Conservation (phyloP, 2,329 filamentous ascomycete genomes). For the Aspergillus brunneoviolaceus region DNA sequence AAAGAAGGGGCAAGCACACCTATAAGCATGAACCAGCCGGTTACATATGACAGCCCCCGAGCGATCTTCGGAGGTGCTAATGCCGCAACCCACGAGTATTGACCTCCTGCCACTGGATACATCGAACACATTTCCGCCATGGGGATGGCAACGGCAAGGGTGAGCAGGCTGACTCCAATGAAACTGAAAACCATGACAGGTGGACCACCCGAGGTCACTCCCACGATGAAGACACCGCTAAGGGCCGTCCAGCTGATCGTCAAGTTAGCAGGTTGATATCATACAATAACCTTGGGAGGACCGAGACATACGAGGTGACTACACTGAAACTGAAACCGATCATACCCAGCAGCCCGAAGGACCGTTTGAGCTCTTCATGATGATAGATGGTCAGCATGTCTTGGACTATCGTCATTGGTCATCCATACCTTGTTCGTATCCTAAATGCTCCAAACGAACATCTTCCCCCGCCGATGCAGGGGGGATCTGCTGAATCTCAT, state of each 20-base stretch:
- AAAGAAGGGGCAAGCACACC: slow-evolving; percentile 26
- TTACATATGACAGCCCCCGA: slow-evolving; percentile 46
- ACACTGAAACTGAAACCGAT: slow-evolving; percentile 60
- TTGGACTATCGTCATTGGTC: neutral
- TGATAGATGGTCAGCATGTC: neutral
- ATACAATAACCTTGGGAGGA: neutral
- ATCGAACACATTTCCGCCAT: slow-evolving; percentile 61
- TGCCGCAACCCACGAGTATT: slow-evolving; percentile 60
- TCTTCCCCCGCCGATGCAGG: slow-evolving; percentile 30
- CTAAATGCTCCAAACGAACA: slow-evolving; percentile 38
- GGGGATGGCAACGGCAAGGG: slow-evolving; percentile 56
- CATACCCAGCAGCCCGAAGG: slow-evolving; percentile 58
- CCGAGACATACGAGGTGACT: slow-evolving; percentile 48
- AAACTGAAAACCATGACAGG: slow-evolving; percentile 61
- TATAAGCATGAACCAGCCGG: slow-evolving; percentile 52
- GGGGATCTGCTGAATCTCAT: slow-evolving; percentile 23
- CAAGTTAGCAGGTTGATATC: neutral
- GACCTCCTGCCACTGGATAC: slow-evolving; percentile 57
- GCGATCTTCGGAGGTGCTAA: slow-evolving; percentile 51
- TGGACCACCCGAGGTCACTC: slow-evolving; percentile 56
- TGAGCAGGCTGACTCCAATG: slow-evolving; percentile 53
- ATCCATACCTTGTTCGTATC: slow-evolving; percentile 40
- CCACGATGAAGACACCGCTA: slow-evolving; percentile 57
- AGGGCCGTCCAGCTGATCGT: slow-evolving; percentile 54
- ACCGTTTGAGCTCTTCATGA: slow-evolving; percentile 54